phyloP scores from a whole-genome alignment of 1,139 yeast species.

The Candida smagusa region DNA sequence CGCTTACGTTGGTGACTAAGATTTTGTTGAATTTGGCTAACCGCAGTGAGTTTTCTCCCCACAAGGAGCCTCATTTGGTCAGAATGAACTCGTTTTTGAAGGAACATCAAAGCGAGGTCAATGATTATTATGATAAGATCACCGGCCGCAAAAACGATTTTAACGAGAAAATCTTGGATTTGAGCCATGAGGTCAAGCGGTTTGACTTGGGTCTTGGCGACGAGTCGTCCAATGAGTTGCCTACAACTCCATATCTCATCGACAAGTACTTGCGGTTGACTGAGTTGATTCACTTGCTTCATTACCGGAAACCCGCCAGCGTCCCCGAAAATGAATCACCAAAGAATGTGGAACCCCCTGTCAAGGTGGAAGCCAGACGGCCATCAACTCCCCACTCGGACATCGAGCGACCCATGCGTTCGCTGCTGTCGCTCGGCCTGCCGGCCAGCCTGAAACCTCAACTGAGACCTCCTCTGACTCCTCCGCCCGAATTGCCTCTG shows the following conservation, averaged over 20 bases:
- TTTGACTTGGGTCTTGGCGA: conserved; percentile 48
- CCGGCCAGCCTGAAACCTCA: conserved; percentile 4
- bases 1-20: conserved; percentile 81
- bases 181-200: conserved; percentile 55
- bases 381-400: neutral
- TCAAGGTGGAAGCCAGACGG: neutral
- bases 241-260: conserved; percentile 65
- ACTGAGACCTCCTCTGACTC: conserved; percentile 2
- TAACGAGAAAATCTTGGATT: conserved; percentile 53
- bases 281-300: conserved; percentile 50
- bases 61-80: conserved; percentile 79
- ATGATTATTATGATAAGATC: conserved; percentile 67
- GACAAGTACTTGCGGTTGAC: conserved; percentile 64
- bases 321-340: neutral
- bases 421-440: conserved; percentile 1
- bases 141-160: conserved; percentile 71
- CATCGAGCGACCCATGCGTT: neutral
- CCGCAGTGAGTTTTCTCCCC: conserved; percentile 64
- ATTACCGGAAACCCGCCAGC: conserved; percentile 12
- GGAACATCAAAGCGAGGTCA: conserved; percentile 54
- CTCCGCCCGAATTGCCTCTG: conserved; percentile 1
- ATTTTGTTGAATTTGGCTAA: conserved; percentile 77
- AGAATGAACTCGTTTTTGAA: conserved; percentile 67
- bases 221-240: conserved; percentile 51
- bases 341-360: neutral